Conservation (phyloP, 495 filamentous ascomycete species). For the Hyaloscypha hepaticicola region DNA sequence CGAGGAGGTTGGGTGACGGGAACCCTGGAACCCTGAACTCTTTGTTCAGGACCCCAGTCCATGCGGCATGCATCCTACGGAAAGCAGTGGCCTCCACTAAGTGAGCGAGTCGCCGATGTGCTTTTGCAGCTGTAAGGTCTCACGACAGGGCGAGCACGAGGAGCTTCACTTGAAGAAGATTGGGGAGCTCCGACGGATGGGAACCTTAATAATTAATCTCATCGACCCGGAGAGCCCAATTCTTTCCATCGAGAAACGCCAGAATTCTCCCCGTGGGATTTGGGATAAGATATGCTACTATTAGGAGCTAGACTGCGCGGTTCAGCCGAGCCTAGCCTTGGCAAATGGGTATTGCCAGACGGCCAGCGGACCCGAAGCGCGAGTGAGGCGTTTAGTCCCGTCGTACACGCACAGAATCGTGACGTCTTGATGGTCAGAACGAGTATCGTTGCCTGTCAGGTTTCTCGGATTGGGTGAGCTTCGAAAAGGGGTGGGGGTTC, state of each 20-base stretch:
- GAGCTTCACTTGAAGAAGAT: neutral
- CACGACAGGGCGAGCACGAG: neutral
- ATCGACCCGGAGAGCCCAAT: neutral
- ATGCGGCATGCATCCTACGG: too few relatives aligned
- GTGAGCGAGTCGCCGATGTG: too few relatives aligned
- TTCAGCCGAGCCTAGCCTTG: neutral
- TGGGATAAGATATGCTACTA: too few relatives aligned
- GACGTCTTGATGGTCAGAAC: neutral
- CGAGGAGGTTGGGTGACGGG: neutral
- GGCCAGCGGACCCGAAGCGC: neutral
- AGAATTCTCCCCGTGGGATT: neutral
- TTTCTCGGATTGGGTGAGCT: neutral
- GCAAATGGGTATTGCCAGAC: too few relatives aligned
- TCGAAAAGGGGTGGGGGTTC: neutral
- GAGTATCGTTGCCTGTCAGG: neutral
- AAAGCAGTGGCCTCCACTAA: too few relatives aligned
- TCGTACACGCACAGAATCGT: too few relatives aligned
- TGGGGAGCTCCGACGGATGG: neutral
- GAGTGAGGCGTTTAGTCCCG: neutral
- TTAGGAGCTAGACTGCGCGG: neutral
- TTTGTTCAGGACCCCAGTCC: neutral
- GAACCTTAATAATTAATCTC: neutral
- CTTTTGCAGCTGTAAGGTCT: too few relatives aligned
- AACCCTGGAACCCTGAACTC: neutral
- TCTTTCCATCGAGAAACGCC: neutral